phyloP scores from a whole-genome alignment of 2,329 filamentous ascomycete species.

The Cladophialophora carrionii region DNA sequence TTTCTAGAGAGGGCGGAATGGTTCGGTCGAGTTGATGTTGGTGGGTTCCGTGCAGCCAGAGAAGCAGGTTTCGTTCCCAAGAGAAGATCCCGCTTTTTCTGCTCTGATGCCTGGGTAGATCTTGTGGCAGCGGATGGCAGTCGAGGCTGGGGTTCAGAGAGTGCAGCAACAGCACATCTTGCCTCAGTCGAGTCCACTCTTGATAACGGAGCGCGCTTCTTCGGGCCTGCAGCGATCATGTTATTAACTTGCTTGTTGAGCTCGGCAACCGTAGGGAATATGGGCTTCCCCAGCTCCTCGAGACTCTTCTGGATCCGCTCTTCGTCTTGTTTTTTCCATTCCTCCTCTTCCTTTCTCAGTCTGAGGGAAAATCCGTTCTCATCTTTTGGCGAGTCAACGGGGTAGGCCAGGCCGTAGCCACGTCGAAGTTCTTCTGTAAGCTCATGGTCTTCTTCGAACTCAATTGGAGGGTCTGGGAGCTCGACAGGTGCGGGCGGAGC shows the following conservation, averaged over 20 bases:
- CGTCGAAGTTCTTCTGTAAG: conserved; percentile 58
- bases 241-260: conserved; percentile 62
- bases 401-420: conserved; percentile 57
- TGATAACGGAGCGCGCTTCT: conserved; percentile 30
- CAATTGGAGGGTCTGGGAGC: conserved; percentile 51
- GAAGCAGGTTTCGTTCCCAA: conserved; percentile 22
- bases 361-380: conserved; percentile 64
- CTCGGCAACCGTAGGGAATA: conserved; percentile 35
- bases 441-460: conserved; percentile 53
- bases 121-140: conserved; percentile 42
- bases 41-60: conserved; percentile 50
- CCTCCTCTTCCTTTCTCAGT: conserved; percentile 67
- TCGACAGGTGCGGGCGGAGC: conserved; percentile 71
- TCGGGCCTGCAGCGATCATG: conserved; percentile 67
- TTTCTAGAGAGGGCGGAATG: conserved; percentile 72
- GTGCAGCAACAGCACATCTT: conserved; percentile 47
- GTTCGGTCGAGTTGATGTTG: conserved; percentile 60
- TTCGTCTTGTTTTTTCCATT: conserved; percentile 67
- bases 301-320: conserved; percentile 57
- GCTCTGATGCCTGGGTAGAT: conserved; percentile 44
- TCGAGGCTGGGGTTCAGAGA: conserved; percentile 43
- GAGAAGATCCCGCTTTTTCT: conserved; percentile 47
- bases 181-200: conserved; percentile 48
- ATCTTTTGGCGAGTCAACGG: conserved; percentile 50
- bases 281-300: conserved; percentile 38